Conservation (phyloP, 164 flowering plant genomes). For the Amborella trichopoda region DNA sequence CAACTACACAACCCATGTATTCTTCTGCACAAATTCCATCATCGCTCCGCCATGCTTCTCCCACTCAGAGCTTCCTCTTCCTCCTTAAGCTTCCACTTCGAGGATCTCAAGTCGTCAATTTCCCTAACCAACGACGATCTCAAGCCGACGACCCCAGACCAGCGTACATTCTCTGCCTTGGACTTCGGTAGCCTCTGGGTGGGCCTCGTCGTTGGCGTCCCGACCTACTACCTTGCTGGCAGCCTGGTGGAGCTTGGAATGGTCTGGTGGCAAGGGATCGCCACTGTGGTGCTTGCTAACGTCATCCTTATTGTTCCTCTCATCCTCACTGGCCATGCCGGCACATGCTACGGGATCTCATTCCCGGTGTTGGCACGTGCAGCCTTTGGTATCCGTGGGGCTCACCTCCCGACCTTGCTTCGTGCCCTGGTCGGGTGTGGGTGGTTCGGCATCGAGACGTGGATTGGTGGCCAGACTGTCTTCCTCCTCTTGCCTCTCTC, state of each 20-base stretch:
- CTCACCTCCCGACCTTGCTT: conserved; percentile 67
- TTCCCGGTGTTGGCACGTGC: conserved; percentile 82
- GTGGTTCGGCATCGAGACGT: conserved; percentile 90
- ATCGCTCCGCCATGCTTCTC: too few species aligned
- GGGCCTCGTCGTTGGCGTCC: conserved; percentile 82
- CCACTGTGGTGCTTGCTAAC: conserved; percentile 75
- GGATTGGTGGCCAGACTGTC: conserved; percentile 92
- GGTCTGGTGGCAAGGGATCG: conserved; percentile 96
- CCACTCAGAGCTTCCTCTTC: too few species aligned
- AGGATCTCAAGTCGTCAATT: neutral
- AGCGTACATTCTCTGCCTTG: conserved; percentile 46
- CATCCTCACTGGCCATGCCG: conserved; percentile 72
- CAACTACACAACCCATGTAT: too few species aligned
- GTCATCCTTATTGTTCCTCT: conserved; percentile 47
- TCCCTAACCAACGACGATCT: conserved; percentile 63
- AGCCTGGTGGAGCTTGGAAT: conserved; percentile 92
- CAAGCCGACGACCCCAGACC: conserved; percentile 31
- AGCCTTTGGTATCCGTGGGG: conserved; percentile 71
- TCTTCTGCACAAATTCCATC: too few species aligned
- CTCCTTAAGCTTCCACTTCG: neutral
- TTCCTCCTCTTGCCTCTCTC: conserved; percentile 51
- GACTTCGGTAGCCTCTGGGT: conserved; percentile 89
- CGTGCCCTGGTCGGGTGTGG: conserved; percentile 85
- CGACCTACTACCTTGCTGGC: conserved; percentile 79
- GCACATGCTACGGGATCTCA: conserved; percentile 67